These are phyloP conservation scores for Cylindrotheca closterium DNA, from an alignment of 108 stramenopile species.

Conservation along the genomic window DNA sequence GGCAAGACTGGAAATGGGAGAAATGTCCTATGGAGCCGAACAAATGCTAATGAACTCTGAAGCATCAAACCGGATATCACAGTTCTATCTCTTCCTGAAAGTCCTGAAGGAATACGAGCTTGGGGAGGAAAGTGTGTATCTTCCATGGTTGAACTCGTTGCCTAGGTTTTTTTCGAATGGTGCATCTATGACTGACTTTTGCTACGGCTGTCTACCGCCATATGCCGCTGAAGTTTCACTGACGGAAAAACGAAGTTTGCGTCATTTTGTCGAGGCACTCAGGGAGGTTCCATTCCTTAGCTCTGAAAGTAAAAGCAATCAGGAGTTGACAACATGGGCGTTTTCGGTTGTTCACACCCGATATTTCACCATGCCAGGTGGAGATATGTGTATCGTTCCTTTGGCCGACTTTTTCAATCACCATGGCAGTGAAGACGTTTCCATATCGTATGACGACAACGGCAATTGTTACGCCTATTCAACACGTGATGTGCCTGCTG, in stretches of 20 bases:
- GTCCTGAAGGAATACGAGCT: conserved; percentile 48
- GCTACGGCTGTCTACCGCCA: conserved; percentile 28
- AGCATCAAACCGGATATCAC: no score
- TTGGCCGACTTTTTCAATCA: conserved; percentile 70
- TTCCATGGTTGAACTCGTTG: conserved; percentile 47
- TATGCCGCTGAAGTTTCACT: conserved; percentile 12
- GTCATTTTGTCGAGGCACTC: conserved; percentile 12
- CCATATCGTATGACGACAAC: conserved; percentile 43
- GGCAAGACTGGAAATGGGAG: no score
- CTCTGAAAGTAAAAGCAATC: conserved; percentile 39
- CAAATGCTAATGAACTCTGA: no score
- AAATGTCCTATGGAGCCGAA: no score
- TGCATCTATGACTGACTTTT: conserved; percentile 38
- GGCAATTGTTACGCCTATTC: conserved; percentile 45
- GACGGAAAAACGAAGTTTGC: conserved; percentile 19
- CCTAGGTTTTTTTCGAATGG: conserved; percentile 50
- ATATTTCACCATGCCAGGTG: conserved; percentile 36
- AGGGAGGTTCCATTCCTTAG: conserved; percentile 19
- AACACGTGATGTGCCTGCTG: conserved; percentile 27
- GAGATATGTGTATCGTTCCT: conserved; percentile 36
- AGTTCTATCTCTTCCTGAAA: conserved; percentile 55
- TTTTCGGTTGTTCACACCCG: conserved; percentile 59
- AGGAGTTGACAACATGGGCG: conserved; percentile 48
- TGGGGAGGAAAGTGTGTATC: conserved; percentile 41
- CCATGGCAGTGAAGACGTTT: conserved; percentile 47